Percentiles rank a stretch among this genome's conserved stretches.
Evolutionary conservation across 1,284 basidiomycete species (phyloP).

Genomic region (Leccinum brunneo-olivaceum): DNA sequence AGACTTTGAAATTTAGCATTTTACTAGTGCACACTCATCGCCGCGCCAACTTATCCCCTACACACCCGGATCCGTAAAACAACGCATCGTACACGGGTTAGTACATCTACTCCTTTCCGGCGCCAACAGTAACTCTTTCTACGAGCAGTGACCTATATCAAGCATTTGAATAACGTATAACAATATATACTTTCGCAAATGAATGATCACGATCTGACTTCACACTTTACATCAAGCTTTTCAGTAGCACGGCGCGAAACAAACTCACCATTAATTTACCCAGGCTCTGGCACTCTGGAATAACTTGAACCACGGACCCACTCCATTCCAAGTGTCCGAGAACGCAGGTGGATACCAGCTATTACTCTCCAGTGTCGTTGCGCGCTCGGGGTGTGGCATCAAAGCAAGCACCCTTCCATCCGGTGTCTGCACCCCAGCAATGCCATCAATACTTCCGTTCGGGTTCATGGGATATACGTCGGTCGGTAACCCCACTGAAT

Average conservation of each 20-base stretch:
- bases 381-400: constrained; percentile 95
- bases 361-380: constrained; percentile 71
- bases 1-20: too few species aligned
- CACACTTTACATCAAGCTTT: not conserved
- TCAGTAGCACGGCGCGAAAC: not conserved
- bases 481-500: constrained; percentile 60
- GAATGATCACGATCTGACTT: not conserved
- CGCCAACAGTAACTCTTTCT: not conserved
- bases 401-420: constrained; percentile 86
- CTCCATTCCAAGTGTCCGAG: constrained; percentile 53
- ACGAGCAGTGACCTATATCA: not conserved
- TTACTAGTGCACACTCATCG: too few species aligned
- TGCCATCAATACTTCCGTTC: constrained; percentile 84
- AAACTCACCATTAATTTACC: constrained; percentile 22
- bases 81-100: too few species aligned
- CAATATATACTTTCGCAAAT: constrained; percentile 3
- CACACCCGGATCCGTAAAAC: too few species aligned
- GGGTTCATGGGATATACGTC: constrained; percentile 89
- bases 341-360: constrained; percentile 74
- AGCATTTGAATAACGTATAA: constrained; percentile 6
- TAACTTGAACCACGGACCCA: constrained; percentile 91
- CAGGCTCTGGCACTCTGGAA: constrained; percentile 83
- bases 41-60: too few species aligned
- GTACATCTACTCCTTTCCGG: not conserved
- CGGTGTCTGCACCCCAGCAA: constrained; percentile 84